Evolutionary conservation across 2,329 filamentous ascomycete genomes (phyloP), one percentile per base, ranked within the genome.

Genomic region (Stromatinia cepivora): DNA sequence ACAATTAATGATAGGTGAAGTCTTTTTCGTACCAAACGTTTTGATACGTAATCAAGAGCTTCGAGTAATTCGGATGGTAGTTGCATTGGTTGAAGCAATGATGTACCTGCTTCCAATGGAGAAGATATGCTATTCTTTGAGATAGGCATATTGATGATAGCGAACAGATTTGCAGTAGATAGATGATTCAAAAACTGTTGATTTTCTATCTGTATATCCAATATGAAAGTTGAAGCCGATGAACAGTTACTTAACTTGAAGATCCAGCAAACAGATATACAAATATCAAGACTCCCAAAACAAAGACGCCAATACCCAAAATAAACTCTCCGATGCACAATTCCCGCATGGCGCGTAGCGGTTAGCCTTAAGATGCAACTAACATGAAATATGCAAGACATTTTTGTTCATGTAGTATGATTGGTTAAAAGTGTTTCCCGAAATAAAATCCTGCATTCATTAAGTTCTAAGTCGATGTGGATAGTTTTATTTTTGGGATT

Each of bases 31-130:
- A 85, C 83, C 31, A 90, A 81, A 28, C 84, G 82, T 71, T 81
- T 81, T 0, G 88, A 88, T 20, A 83, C 81, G 73, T 88, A 87
- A 70, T 88, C 86, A 42, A 90, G 82, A 36, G 86, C 86, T 6
- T 82, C 81, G 15, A 79, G 82, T 67, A 89, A 77, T 56, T 82
- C 81, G n/a, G 82, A 78, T 2, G 87, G 87, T n/a, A 90, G 81
- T 70, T 84, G 83, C 72, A 87, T 83, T 46, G 81, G 80, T 73
- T 88, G 85, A 70, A 88, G 83, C 67, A 89, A 81, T 28, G 87
- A 89, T 54, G 81, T 80, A 25, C 87, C 87, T 39, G 87, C 87
- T 81, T 89, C 88, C 69, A 90, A 82, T 20, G 88, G 87, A 63
- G 86, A 84, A 1, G 87, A 89, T 74, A 90, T 90, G 69, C 80